Evolutionary conservation across 1,284 basidiomycete genomes (phyloP), one percentile per base, ranked within the genome.

Genomic region (Fistulinella staudtii): DNA sequence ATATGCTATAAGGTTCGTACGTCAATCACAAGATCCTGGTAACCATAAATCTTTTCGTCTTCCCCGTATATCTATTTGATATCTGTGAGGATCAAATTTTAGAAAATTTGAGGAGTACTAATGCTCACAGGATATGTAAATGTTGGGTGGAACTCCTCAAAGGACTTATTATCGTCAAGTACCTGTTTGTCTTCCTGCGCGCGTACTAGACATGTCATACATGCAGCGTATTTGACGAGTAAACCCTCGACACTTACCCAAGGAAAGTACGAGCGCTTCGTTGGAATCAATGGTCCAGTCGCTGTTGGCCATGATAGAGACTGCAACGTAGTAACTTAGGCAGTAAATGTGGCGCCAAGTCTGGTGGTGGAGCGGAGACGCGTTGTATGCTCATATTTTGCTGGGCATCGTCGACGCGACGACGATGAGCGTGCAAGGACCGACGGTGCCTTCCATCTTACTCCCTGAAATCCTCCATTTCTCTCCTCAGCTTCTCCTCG

Each of bases 11-110:
- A 24, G 10, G 17, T 31, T 69, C 84, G 54, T 60, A 94, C 92
- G 64, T 94, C 80, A 54, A 96, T 85, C 25, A 76, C 67, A 43
- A 97, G 72, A 57, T 84, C 83, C 50, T 81, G 76, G 69, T 97
- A 99, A 3, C 95, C 95, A 65, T 95, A 99, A 54, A 99, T 87
- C 67, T 86, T 94, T 71, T 99, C 93, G 45, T 95, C 89, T 58
- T 97, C 91, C 41, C 95, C 95, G 62, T 87, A 98, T 64, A 97
- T 93, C 78, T 89, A 45, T 31, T 30, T 5, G 15, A 18, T 29
- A 28, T 18, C 21, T 10, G 27, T 64, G 20, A 57, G 39, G 30
- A 39, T 17, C 34, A 22, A 4, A 20, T 5, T 8, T 37, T 4
- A 13, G 21, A 1, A 35, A 37, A 38, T 18, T 6, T 23, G 2